Evolutionary conservation across 768 basidiomycete species (phyloP).

Genomic region (Mycena alexandri): DNA sequence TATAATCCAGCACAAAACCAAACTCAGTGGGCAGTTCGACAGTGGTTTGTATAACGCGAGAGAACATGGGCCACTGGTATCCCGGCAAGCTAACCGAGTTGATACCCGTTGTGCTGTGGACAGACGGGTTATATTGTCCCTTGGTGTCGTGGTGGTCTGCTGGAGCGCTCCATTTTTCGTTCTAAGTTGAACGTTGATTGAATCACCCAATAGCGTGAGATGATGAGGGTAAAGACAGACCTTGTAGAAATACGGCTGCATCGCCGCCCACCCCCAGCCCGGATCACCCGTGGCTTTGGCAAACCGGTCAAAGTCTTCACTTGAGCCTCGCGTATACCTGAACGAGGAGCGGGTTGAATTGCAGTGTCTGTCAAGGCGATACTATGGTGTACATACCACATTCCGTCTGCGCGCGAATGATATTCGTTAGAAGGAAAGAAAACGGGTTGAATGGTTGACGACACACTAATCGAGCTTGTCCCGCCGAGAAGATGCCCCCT

Average conservation of each 20-base stretch:
- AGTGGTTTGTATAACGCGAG: constrained; percentile 47
- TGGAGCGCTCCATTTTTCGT: constrained; percentile 52
- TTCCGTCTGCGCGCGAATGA: constrained; percentile 38
- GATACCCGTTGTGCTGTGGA: constrained; percentile 53
- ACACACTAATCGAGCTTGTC: constrained; percentile 46
- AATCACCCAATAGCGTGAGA: background rate
- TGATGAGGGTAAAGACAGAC: constrained; percentile 27
- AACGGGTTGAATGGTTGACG: too few relatives aligned
- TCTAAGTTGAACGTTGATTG: constrained; percentile 40
- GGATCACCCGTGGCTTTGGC: constrained; percentile 48
- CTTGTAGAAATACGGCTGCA: constrained; percentile 48
- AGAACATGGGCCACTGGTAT: constrained; percentile 47
- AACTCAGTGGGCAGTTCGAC: constrained; percentile 45
- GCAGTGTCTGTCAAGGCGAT: too few relatives aligned
- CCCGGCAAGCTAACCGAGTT: constrained; percentile 50
- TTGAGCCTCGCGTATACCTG: too few relatives aligned
- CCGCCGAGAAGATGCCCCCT: constrained; percentile 49
- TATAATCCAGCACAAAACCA: constrained; percentile 46
- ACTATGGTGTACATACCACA: too few relatives aligned
- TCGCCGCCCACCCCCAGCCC: constrained; percentile 52
- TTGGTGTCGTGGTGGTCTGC: constrained; percentile 53
- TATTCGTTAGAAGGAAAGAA: background rate
- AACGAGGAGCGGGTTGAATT: too few relatives aligned
- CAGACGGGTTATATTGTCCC: constrained; percentile 51
- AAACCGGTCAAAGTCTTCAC: constrained; percentile 48